These are phyloP conservation scores for Naganishia albida DNA, from an alignment of 1,284 basidiomycete species.

Conservation along the genomic window DNA sequence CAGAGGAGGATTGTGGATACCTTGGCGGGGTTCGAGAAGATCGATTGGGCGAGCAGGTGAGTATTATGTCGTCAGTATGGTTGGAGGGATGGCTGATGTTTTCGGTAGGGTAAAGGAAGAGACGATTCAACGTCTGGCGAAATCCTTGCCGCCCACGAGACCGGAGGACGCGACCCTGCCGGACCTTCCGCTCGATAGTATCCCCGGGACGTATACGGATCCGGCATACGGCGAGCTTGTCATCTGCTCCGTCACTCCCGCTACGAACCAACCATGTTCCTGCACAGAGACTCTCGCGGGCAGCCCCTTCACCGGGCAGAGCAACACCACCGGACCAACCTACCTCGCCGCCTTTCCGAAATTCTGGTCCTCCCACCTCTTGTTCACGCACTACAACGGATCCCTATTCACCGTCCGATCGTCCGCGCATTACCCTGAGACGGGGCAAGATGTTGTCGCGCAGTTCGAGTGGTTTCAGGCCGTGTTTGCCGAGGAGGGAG, in stretches of 20 bases:
- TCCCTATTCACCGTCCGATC: slow-evolving; percentile 32
- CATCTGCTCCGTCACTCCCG: slow-evolving; percentile 5
- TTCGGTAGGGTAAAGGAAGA: neutral
- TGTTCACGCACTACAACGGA: slow-evolving; percentile 39
- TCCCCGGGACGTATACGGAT: slow-evolving; percentile 29
- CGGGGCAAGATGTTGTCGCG: neutral
- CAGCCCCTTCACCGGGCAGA: neutral
- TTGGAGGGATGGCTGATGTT: neutral
- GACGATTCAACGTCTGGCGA: neutral
- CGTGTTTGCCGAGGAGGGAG: slow-evolving; percentile 27
- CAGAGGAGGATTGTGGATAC: slow-evolving; percentile 37
- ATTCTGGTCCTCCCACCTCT: slow-evolving; percentile 36
- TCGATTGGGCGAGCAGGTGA: slow-evolving; percentile 39
- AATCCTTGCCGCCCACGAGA: neutral
- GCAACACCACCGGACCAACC: neutral
- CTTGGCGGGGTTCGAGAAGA: slow-evolving; percentile 35
- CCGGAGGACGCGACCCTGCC: neutral
- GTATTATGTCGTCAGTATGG: neutral
- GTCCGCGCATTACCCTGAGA: slow-evolving; percentile 5
- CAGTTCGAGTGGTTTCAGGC: slow-evolving; percentile 26
- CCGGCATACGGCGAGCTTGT: slow-evolving; percentile 33
- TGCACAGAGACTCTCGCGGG: neutral
- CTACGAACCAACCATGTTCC: neutral
- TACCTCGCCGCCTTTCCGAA: slow-evolving; percentile 32
- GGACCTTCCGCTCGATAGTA: neutral